A percentile compares a stretch with the other conserved stretches of the same genome.
Conservation (phyloP, 495 filamentous ascomycete genomes). For the Pseudevernia furfuracea region DNA sequence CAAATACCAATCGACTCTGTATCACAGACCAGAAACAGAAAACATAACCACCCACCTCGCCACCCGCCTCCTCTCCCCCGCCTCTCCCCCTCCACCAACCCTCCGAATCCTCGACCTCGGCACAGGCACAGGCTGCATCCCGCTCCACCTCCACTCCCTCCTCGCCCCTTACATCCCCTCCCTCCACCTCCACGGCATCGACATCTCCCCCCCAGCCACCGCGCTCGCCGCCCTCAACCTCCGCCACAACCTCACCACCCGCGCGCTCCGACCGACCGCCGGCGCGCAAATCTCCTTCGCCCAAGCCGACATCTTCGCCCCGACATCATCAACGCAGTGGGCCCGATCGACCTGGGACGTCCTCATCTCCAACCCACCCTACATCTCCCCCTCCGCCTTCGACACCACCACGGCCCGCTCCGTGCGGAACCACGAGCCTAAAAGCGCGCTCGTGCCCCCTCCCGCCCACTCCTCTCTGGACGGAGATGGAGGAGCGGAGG, state of each 20-base stretch:
- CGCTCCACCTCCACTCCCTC: conserved; percentile 58
- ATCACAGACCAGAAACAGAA: conserved; percentile 61
- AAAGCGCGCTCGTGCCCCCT: conserved; percentile 63
- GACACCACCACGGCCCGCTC: conserved; percentile 54
- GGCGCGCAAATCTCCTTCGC: conserved; percentile 42
- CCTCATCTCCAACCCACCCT: conserved; percentile 85
- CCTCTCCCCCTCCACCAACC: conserved; percentile 4
- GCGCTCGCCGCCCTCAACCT: conserved; percentile 55
- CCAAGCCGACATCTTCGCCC: conserved; percentile 47
- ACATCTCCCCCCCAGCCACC: conserved; percentile 45
- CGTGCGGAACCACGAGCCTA: conserved; percentile 75
- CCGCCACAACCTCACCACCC: conserved; percentile 38
- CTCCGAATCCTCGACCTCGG: conserved; percentile 76
- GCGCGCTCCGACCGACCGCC: conserved; percentile 30
- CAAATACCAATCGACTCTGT: neutral
- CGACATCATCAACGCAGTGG: neutral
- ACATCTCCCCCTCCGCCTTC: conserved; percentile 62
- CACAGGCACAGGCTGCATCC: conserved; percentile 85
- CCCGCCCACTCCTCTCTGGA: neutral
- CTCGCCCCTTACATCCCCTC: conserved; percentile 35
- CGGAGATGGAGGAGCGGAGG: neutral
- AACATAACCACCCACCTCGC: conserved; percentile 54
- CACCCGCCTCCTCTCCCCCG: conserved; percentile 32
- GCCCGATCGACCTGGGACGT: conserved; percentile 50
- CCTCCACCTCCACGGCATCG: conserved; percentile 37